A percentile compares a stretch with the other conserved stretches of the same genome.
Conservation (phyloP, 768 basidiomycete species). For the Panaeolus cyanescens region DNA sequence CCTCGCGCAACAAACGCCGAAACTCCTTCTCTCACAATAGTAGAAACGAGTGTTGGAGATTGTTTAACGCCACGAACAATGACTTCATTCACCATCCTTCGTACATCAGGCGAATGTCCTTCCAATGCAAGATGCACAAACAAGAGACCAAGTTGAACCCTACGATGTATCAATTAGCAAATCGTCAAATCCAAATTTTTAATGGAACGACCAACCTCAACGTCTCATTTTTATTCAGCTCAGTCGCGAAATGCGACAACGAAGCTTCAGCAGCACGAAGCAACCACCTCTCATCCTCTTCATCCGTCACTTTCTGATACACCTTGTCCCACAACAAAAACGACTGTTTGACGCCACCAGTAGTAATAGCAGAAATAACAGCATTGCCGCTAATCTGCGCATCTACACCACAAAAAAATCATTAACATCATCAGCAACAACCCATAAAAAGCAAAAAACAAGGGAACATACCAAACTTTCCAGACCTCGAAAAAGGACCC, state of each 20-base stretch:
- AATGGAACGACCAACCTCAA: constrained; percentile 38
- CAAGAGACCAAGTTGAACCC: constrained; percentile 62
- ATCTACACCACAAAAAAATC: constrained; percentile 30
- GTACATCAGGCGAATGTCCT: constrained; percentile 50
- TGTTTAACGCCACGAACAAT: constrained; percentile 39
- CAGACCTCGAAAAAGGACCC: constrained; percentile 54
- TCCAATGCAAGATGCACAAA: constrained; percentile 73
- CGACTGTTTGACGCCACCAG: constrained; percentile 67
- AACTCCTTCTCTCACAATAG: constrained; percentile 64
- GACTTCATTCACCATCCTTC: constrained; percentile 45
- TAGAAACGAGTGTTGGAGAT: constrained; percentile 50
- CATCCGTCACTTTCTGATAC: constrained; percentile 67
- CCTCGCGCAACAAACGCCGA: constrained; percentile 44
- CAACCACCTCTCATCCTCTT: constrained; percentile 76
- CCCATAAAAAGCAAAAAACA: not conserved
- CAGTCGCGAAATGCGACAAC: constrained; percentile 45
- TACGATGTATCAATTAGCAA: constrained; percentile 20
- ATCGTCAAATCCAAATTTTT: not conserved
- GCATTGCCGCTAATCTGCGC: constrained; percentile 51
- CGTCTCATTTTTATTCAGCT: constrained; percentile 53
- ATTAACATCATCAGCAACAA: not conserved
- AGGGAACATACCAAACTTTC: constrained; percentile 51
- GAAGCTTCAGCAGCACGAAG: constrained; percentile 61
- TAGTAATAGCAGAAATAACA: constrained; percentile 45
- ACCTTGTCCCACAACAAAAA: constrained; percentile 90